Conservation (phyloP, 208 protist genomes). For the Spironucleus salmonicida region DNA sequence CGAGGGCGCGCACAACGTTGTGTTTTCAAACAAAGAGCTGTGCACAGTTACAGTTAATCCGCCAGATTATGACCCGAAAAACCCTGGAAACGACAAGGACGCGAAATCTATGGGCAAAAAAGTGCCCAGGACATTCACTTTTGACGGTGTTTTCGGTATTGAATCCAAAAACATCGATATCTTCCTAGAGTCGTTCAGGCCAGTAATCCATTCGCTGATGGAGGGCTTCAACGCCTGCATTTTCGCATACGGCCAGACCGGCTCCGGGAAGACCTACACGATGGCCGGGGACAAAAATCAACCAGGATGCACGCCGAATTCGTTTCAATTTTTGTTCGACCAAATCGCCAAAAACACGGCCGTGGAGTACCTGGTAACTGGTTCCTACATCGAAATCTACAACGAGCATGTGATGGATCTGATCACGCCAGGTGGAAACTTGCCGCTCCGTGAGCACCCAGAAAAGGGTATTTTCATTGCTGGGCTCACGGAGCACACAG, state of each 20-base stretch:
- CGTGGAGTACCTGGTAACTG: background rate
- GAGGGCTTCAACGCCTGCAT: slow-evolving; percentile 37
- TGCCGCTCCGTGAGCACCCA: background rate
- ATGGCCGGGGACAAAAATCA: background rate
- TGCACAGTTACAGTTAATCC: background rate
- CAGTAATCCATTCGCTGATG: slow-evolving; percentile 25
- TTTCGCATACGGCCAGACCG: slow-evolving; percentile 38
- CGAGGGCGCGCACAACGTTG: background rate
- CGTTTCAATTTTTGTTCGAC: slow-evolving; percentile 25
- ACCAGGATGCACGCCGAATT: background rate
- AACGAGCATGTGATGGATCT: slow-evolving; percentile 43
- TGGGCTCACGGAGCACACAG: background rate
- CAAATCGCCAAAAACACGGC: background rate
- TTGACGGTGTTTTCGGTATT: background rate
- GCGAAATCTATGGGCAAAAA: too few relatives aligned
- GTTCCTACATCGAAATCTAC: slow-evolving; percentile 45
- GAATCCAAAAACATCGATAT: background rate
- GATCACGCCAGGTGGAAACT: slow-evolving; percentile 8
- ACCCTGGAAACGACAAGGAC: too few relatives aligned
- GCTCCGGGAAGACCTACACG: slow-evolving; percentile 6
- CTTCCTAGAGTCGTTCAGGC: background rate
- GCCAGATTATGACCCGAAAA: background rate
- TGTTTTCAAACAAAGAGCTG: background rate
- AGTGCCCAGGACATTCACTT: slow-evolving; percentile 20
- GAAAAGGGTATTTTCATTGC: slow-evolving; percentile 25